Conservation (phyloP, 2,329 filamentous ascomycete species). For the Leptographium flavum region DNA sequence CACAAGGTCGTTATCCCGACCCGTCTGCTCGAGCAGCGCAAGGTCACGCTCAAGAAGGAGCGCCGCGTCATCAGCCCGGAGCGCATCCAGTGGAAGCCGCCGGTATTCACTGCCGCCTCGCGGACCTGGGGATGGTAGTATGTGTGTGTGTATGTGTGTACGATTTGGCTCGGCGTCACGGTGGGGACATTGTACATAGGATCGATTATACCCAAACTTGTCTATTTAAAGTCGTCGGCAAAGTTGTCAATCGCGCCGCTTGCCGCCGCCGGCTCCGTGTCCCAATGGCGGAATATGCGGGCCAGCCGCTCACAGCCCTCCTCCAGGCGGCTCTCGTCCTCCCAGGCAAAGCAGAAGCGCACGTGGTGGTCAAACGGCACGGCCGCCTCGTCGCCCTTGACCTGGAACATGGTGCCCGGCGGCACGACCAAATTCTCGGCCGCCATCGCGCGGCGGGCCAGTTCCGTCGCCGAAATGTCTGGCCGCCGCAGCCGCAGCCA, state of each 20-base stretch:
- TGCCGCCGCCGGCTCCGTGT: conserved; percentile 21
- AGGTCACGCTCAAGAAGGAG: conserved; percentile 68
- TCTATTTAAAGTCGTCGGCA: conserved; percentile 6
- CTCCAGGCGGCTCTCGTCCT: conserved; percentile 46
- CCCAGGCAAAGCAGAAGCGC: conserved; percentile 60
- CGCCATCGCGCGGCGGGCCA: conserved; percentile 41
- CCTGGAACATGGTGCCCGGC: conserved; percentile 55
- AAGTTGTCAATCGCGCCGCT: not conserved
- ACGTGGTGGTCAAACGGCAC: conserved; percentile 45
- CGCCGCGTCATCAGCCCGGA: conserved; percentile 63
- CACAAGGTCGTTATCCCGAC: conserved; percentile 92
- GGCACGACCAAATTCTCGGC: conserved; percentile 56
- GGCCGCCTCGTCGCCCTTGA: conserved; percentile 38
- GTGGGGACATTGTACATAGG: not conserved
- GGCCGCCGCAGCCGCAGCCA: conserved; percentile 53
- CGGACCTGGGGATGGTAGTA: conserved; percentile 88
- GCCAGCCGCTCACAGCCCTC: conserved; percentile 45
- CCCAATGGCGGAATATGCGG: conserved; percentile 12
- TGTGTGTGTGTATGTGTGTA: not conserved
- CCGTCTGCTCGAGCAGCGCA: conserved; percentile 61
- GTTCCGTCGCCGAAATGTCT: conserved; percentile 33
- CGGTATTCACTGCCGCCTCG: conserved; percentile 78
- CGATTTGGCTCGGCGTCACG: not conserved
- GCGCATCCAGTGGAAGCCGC: conserved; percentile 86
- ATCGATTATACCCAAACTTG: not conserved